Evolutionary conservation across 1,284 basidiomycete species (phyloP).

Genomic region (Fomitopsis schrenkii): DNA sequence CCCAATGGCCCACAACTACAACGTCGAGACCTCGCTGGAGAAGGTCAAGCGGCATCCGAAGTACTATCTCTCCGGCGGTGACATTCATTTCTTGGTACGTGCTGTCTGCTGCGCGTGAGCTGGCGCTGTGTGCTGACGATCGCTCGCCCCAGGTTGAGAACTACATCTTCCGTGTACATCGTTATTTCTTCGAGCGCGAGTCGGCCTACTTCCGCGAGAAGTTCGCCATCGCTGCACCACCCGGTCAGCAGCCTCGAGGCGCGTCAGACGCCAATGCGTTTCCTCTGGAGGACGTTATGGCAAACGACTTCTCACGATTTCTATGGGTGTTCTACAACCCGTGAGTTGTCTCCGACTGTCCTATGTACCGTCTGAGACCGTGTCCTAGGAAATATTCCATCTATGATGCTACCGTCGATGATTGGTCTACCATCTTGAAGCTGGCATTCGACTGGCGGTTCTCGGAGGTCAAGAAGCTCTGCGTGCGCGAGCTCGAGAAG

Average conservation of each 20-base stretch:
- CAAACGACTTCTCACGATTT: constrained; percentile 49
- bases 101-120: neutral
- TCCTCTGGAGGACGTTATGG: constrained; percentile 41
- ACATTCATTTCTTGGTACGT: constrained; percentile 51
- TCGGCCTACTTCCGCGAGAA: constrained; percentile 44
- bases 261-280: constrained; percentile 44
- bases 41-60: constrained; percentile 35
- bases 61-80: constrained; percentile 52
- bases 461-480: constrained; percentile 52
- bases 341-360: constrained; percentile 33
- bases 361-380: neutral
- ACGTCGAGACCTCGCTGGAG: constrained; percentile 29
- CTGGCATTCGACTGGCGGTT: constrained; percentile 62
- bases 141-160: constrained; percentile 37
- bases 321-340: constrained; percentile 70
- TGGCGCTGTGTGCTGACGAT: constrained; percentile 3
- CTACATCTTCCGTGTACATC: constrained; percentile 53
- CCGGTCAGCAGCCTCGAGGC: constrained; percentile 40
- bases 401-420: constrained; percentile 46
- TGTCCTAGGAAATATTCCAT: constrained; percentile 48
- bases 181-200: constrained; percentile 62
- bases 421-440: constrained; percentile 56
- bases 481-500: constrained; percentile 58
- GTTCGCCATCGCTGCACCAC: constrained; percentile 38
- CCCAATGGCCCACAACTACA: constrained; percentile 21